Evolutionary conservation across 1,284 basidiomycete species (phyloP).

Genomic region (Calocybe gambosa): DNA sequence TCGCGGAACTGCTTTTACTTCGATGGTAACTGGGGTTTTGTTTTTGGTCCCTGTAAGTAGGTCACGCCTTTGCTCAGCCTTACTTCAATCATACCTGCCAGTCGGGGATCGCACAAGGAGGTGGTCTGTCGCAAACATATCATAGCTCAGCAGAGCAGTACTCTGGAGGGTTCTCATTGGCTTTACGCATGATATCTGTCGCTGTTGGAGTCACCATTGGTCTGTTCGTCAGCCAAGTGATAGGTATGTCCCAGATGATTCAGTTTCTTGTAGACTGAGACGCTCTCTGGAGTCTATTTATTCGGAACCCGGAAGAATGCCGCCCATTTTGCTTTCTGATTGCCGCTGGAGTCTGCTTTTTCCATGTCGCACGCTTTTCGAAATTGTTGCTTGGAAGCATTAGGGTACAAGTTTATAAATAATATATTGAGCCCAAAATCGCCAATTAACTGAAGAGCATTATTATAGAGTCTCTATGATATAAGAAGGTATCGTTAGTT

Average conservation of each 20-base stretch:
- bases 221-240: constrained; percentile 72
- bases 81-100: constrained; percentile 21
- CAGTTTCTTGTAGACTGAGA: not conserved
- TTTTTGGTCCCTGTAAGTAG: constrained; percentile 73
- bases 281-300: constrained; percentile 48
- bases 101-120: constrained; percentile 83
- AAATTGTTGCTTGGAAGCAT: not conserved
- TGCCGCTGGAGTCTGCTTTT: not conserved
- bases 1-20: constrained; percentile 79
- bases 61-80: not conserved
- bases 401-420: constrained; percentile 11
- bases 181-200: constrained; percentile 76
- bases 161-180: constrained; percentile 61
- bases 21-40: constrained; percentile 84
- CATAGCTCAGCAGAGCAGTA: constrained; percentile 61
- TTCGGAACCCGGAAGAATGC: constrained; percentile 69
- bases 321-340: constrained; percentile 72
- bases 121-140: constrained; percentile 71
- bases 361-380: not conserved
- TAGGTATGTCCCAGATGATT: constrained; percentile 30
- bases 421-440: constrained; percentile 13
- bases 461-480: constrained; percentile 20
- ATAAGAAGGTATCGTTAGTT: constrained; percentile 22
- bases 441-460: constrained; percentile 8
- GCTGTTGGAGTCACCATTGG: constrained; percentile 86